Conservation (phyloP, 148 eudicot species). For the Diospyros lotus region DNA sequence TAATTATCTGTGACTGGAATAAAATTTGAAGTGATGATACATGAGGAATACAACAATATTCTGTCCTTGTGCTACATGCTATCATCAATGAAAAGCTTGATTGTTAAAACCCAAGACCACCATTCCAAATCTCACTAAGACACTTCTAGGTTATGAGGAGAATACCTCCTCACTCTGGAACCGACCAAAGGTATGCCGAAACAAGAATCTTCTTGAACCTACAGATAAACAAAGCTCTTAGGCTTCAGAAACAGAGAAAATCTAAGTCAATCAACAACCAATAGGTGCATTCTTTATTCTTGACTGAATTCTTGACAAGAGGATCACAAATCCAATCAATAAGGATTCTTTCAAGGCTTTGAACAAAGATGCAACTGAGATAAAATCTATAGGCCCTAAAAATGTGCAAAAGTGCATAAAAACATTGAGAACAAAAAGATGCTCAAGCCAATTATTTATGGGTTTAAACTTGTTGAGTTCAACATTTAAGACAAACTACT, state of each 20-base stretch:
- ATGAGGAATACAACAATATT: background rate
- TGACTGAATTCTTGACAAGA: background rate
- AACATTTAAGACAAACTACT: background rate
- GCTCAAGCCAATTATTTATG: background rate
- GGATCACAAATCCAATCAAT: background rate
- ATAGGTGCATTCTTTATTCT: background rate
- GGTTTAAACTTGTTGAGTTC: background rate
- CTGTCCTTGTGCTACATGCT: background rate
- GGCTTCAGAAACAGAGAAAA: background rate
- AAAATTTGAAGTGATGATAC: constrained; percentile 4
- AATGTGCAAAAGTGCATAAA: background rate
- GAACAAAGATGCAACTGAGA: background rate
- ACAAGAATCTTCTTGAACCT: constrained; percentile 90
- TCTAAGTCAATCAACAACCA: background rate
- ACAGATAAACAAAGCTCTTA: constrained; percentile 19
- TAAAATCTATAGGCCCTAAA: background rate
- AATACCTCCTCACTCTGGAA: constrained; percentile 89
- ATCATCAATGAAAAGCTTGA: background rate
- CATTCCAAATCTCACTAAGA: background rate
- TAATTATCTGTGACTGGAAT: constrained; percentile 69
- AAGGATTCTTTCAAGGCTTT: background rate
- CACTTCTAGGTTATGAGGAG: background rate
- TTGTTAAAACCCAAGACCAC: background rate
- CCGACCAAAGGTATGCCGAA: constrained; percentile 82
- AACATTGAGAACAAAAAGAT: background rate